These are phyloP conservation scores for Onygenales sp. DNA, from an alignment of 2,329 filamentous ascomycete genomes.

Conservation along the genomic window DNA sequence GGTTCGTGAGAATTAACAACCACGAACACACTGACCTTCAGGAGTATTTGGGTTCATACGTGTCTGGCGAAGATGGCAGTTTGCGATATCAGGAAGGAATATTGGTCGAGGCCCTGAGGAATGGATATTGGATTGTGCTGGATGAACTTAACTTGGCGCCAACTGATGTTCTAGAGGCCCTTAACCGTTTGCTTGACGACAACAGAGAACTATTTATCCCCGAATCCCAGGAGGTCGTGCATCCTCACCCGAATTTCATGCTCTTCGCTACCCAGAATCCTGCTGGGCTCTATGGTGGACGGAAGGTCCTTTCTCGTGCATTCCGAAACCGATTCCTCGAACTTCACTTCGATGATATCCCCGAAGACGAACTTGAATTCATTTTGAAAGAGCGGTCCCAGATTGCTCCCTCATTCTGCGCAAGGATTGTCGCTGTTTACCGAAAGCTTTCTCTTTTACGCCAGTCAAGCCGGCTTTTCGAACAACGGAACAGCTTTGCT, in stretches of 20 bases:
- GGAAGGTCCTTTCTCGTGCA: constrained; percentile 85
- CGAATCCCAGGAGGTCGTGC: constrained; percentile 89
- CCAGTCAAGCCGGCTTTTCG: constrained; percentile 84
- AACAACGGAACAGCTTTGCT: constrained; percentile 95
- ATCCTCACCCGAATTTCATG: constrained; percentile 91
- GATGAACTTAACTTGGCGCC: constrained; percentile 96
- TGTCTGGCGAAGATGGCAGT: constrained; percentile 75
- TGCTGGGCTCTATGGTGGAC: constrained; percentile 85
- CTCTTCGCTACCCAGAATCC: constrained; percentile 98
- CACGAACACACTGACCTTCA: constrained; percentile 98
- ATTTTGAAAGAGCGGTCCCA: constrained; percentile 84
- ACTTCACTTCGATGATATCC: constrained; percentile 95
- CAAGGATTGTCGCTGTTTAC: constrained; percentile 85
- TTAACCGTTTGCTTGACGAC: constrained; percentile 92
- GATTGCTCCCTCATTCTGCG: constrained; percentile 84
- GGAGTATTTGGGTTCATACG: constrained; percentile 91
- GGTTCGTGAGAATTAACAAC: constrained; percentile 97
- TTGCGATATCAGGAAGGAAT: constrained; percentile 88
- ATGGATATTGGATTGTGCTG: constrained; percentile 95
- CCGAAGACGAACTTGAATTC: constrained; percentile 82
- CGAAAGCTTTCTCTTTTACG: constrained; percentile 81
- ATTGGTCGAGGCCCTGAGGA: constrained; percentile 80
- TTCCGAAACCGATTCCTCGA: constrained; percentile 97
- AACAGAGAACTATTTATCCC: constrained; percentile 93
- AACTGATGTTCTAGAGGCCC: constrained; percentile 89